Evolutionary conservation across 2,329 filamentous ascomycete species (phyloP), one percentile per base, ranked within the genome.

Genomic region (Stagonosporopsis chrysanthemi): DNA sequence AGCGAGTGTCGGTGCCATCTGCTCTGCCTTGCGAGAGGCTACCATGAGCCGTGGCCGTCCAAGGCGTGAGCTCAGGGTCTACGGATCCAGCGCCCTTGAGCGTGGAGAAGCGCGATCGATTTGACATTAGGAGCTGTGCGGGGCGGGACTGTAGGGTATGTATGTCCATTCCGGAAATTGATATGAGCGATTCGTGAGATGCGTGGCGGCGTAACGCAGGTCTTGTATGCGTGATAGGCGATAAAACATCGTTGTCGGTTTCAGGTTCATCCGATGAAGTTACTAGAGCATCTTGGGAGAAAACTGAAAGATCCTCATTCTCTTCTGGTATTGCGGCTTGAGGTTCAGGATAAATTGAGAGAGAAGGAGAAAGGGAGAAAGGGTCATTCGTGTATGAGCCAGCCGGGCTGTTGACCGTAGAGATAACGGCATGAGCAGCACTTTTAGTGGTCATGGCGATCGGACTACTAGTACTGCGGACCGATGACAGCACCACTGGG

Each of bases 121-220:
- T 77, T 4, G 70, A 68, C 60, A 79, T 80, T 17, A 88, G 85
- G 56, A 95, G 83, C 68, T 96, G 91, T 31, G 90, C 91, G 0
- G 91, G 91, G 4, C 90, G 86, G 1, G 84, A 83, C 67, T 89
- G 88, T 4, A 96, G 82, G 0, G 90, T 92, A 73, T 96, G 92
- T 46, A 97, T 96, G 71, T 97, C 94, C 74, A 97, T 88, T 2
- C 92, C 92, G 0, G 88, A 86, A 1, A 97, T 84, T 0, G 93
- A 97, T 65, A 97, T 85, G 60, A 97, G 88, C 17, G 91, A 96
- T 73, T 97, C 93, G 66, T 96, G 92, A 1, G 93, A 97, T 2
- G 87, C 73, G 2, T 87, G 83, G 29, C 89, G 88, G 38, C 86
- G 89, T 4, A 93, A 76, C 2, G 77, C 75, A 42, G 71, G 75